Evolutionary conservation across 495 filamentous ascomycete species (phyloP), one percentile per base, ranked within the genome.

Genomic region (Penicillium lividum): DNA sequence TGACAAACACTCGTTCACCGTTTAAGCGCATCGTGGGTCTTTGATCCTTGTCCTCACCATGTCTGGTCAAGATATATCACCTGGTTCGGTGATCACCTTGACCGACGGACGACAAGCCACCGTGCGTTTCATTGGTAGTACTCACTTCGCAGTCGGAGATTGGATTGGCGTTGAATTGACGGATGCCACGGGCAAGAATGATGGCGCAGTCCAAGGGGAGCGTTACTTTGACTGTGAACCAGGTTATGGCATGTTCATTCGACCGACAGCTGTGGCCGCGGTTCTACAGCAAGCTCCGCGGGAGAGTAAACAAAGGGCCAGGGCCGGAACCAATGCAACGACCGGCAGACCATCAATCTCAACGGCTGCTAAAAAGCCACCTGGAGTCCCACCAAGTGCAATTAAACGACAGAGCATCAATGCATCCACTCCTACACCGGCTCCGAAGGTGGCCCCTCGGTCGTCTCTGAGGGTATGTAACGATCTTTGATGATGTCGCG

Each of bases 131-230:
- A 73, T 91, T 58, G 94, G 94, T 60, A 77, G 80, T 45, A 90
- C 93, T 28, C 74, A 82, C 58, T 97, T 98, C 72, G 85, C 90
- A 33, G 68, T 71, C 4, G 95, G 92, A 53, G 87, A 90, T 29
- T 98, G 93, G 91, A 77, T 97, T 51, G 94, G 94, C 51, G 81
- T 98, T 46, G 93, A 96, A 80, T 82, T 98, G 57, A 86, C 90
- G 42, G 88, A 89, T 36, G 76, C 84, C n/a, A 82, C 79, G 10
- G 94, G 94, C 10, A 98, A 98, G 76, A 98, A 98, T 66, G 91
- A 98, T 80, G 94, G 94, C 62, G 84, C 88, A 30, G 89, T 98
- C 40, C 84, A 93, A 71, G 93, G 92, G 43, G 83, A 93, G 61
- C 80, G 91, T 40, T 98, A 98, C 72, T 98, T 98, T 66, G 84